Conservation (phyloP, 306 rosid genomes). For the Arachis hypogaea region DNA sequence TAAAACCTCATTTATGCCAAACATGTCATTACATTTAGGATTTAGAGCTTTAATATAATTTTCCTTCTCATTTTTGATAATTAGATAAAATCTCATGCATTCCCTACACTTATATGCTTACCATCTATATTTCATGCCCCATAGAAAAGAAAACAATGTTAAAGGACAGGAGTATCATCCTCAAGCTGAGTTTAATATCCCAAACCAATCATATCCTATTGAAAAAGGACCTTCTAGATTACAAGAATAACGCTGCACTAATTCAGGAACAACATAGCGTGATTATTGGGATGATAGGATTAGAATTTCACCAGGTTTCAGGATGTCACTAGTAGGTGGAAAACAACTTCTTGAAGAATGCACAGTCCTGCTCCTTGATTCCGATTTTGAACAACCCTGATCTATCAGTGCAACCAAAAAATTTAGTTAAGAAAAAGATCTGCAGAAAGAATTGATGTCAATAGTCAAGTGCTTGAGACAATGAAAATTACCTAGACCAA, state of each 20-base stretch:
- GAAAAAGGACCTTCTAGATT: conserved; percentile 3
- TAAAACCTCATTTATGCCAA: not conserved
- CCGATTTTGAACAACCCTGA: conserved; percentile 48
- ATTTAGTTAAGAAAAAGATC: conserved; percentile 21
- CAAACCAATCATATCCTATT: not conserved
- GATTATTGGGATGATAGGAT: conserved; percentile 51
- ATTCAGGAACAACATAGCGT: conserved; percentile 43
- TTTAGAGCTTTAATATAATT: not conserved
- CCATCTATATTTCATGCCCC: not conserved
- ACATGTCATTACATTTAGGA: no score
- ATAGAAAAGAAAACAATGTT: not conserved
- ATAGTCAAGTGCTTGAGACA: not conserved
- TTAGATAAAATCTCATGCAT: not conserved
- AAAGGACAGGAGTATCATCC: not conserved
- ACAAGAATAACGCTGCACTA: conserved; percentile 37
- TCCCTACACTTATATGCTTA: not conserved
- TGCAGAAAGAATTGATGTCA: not conserved
- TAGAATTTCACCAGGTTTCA: conserved; percentile 57
- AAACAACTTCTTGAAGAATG: conserved; percentile 83
- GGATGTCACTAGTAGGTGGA: conserved; percentile 59
- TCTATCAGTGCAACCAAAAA: conserved; percentile 47
- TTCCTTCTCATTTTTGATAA: not conserved
- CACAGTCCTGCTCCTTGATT: conserved; percentile 63
- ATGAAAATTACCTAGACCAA: conserved; percentile 44
- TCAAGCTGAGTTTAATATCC: not conserved